Evolutionary conservation across 495 filamentous ascomycete genomes (phyloP), one percentile per base, ranked within the genome.

Genomic region (Xylaria scruposa): DNA sequence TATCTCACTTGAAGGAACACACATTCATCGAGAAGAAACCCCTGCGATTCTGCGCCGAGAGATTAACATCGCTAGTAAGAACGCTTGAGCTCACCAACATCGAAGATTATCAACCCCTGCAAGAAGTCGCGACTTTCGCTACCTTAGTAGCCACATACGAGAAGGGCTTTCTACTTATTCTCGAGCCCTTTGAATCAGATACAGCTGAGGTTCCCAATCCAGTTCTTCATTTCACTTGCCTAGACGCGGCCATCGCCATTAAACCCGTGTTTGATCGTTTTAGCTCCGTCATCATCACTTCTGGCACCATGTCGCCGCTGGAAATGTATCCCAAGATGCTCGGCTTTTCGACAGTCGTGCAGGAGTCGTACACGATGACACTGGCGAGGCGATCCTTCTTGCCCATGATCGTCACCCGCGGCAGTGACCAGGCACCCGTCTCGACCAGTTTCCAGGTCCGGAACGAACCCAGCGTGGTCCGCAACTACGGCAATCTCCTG

Each of bases 251-350:
- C 5, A 99, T 99, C 71, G 97, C 97, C 59, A 98, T 99, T 80
- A 97, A 95, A 76, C 97, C 97, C 1, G 94, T 99, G 10, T 97
- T 98, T 78, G 96, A 99, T 67, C 91, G 97, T 44, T 99, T 99
- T 80, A 92, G 90, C 77, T 98, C 97, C 8, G 97, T 99, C 67
- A 95, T 99, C 81, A 98, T 99, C 80, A 99, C 97, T 6, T 98
- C 97, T 0, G 97, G 97, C 24, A 99, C 97, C 4, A 91, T 99
- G 64, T 98, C 96, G 0, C 97, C 97, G 0, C 80, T 99, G 5
- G 97, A 99, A 79, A 98, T 99, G 94, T 99, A 98, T 78, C 97
- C 97, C 0, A 97, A 97, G 76, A 98, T 99, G 96, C 90, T 99
- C 12, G 92, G 91, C 54, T 99, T 99, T 82, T 86, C 84, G 3